Evolutionary conservation across 345 rosid species (phyloP).

Genomic region (Tarenaya hassleriana): DNA sequence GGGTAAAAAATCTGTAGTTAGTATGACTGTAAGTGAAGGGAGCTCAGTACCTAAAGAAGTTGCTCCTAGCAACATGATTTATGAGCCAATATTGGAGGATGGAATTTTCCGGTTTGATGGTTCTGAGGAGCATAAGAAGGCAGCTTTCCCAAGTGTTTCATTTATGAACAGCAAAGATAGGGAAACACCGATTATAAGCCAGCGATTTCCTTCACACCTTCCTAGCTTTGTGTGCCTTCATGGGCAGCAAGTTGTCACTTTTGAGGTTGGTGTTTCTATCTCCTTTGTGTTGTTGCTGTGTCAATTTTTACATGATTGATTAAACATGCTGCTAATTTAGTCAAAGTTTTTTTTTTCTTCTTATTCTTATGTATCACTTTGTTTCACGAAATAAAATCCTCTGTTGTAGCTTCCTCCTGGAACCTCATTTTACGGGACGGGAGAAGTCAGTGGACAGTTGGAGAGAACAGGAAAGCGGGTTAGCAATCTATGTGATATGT

Average conservation of each 20-base stretch:
- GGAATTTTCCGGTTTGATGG: constrained; percentile 80
- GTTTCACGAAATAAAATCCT: constrained; percentile 16
- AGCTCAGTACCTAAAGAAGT: constrained; percentile 28
- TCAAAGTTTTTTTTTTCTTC: neutral
- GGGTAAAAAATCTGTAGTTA: constrained; percentile 18
- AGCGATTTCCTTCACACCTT: constrained; percentile 39
- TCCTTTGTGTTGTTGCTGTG: neutral
- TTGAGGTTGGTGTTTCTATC: constrained; percentile 43
- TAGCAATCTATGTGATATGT: constrained; percentile 20
- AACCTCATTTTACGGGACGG: constrained; percentile 85
- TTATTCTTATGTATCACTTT: constrained; percentile 10
- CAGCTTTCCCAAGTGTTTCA: constrained; percentile 65
- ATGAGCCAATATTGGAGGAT: constrained; percentile 59
- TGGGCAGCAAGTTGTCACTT: constrained; percentile 58
- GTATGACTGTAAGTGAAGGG: constrained; percentile 37
- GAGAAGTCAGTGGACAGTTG: constrained; percentile 91
- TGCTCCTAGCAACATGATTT: constrained; percentile 48
- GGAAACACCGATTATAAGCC: constrained; percentile 40
- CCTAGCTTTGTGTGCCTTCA: constrained; percentile 40
- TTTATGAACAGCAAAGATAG: constrained; percentile 46
- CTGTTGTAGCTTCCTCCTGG: constrained; percentile 62
- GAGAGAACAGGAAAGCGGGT: constrained; percentile 92
- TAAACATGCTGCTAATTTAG: neutral
- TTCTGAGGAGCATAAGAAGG: constrained; percentile 43
- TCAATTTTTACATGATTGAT: neutral